Percentiles rank a stretch among this genome's conserved stretches.
Conservation (phyloP, 768 basidiomycete species). For the Myochromella boudieri region DNA sequence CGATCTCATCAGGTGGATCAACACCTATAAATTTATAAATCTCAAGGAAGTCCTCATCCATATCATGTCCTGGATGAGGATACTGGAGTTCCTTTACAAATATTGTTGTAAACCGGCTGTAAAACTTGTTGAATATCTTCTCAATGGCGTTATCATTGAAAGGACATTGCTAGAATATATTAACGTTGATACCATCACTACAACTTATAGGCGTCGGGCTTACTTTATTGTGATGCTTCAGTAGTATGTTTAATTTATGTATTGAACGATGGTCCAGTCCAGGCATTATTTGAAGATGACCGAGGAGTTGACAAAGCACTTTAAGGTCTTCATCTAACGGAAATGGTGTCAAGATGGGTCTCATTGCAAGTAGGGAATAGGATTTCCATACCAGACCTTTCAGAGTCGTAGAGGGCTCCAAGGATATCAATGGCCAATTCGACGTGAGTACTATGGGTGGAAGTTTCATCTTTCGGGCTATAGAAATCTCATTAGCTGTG, state of each 20-base stretch:
- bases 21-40: conserved; percentile 43
- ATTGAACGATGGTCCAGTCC: conserved; percentile 36
- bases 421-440: conserved; percentile 60
- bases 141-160: conserved; percentile 52
- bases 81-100: conserved; percentile 41
- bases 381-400: conserved; percentile 39
- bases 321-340: conserved; percentile 64
- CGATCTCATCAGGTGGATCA: conserved; percentile 29
- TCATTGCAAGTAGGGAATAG: neutral
- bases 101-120: conserved; percentile 39
- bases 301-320: conserved; percentile 59
- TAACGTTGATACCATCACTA: no score
- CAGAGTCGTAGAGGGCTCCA: conserved; percentile 44
- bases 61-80: conserved; percentile 33
- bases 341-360: neutral
- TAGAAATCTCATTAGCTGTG: neutral
- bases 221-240: conserved; percentile 54
- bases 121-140: conserved; percentile 59
- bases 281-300: conserved; percentile 53
- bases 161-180: conserved; percentile 57
- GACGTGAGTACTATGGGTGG: conserved; percentile 43
- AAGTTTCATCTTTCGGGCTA: conserved; percentile 14
- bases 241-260: conserved; percentile 46
- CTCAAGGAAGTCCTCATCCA: conserved; percentile 42
- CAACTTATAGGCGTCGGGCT: neutral